These are phyloP conservation scores for Rhinocladiella mackenziei DNA, from an alignment of 2,329 filamentous ascomycete genomes.

Conservation along the genomic window DNA sequence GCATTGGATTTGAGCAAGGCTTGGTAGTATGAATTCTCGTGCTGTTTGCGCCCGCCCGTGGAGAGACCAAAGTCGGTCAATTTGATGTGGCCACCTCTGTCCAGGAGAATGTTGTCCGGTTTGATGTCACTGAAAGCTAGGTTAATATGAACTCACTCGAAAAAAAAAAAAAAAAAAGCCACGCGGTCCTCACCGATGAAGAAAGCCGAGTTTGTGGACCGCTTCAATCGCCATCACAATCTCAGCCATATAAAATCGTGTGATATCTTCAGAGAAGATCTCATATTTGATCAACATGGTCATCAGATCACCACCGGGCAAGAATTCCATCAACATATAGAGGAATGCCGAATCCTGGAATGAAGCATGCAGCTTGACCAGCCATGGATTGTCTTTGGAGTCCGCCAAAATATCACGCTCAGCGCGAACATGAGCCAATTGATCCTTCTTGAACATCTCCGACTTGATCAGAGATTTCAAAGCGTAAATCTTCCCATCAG, in stretches of 20 bases:
- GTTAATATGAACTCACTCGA: slow-evolving; percentile 29
- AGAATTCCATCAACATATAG: slow-evolving; percentile 99
- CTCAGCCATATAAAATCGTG: slow-evolving; percentile 97
- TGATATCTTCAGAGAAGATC: slow-evolving; percentile 98
- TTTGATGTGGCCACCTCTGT: slow-evolving; percentile 94
- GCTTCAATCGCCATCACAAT: slow-evolving; percentile 98
- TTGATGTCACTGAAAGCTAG: slow-evolving; percentile 76
- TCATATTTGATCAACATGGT: slow-evolving; percentile 99
- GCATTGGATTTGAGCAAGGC: slow-evolving; percentile 81
- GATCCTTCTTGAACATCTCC: slow-evolving; percentile 99
- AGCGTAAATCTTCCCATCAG: slow-evolving; percentile 94
- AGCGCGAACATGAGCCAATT: slow-evolving; percentile 92
- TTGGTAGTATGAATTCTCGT: slow-evolving; percentile 98
- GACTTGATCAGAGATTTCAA: slow-evolving; percentile 98
- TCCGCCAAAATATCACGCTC: slow-evolving; percentile 97
- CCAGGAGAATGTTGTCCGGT: slow-evolving; percentile 95
- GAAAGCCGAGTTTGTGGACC: slow-evolving; percentile 95
- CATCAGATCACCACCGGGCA: slow-evolving; percentile 97
- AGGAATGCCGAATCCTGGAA: slow-evolving; percentile 96
- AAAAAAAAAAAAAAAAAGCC: not conserved
- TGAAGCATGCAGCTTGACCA: slow-evolving; percentile 96
- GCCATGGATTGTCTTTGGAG: slow-evolving; percentile 94
- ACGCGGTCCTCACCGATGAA: slow-evolving; percentile 78
- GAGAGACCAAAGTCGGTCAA: slow-evolving; percentile 97
- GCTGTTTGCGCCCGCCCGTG: slow-evolving; percentile 94